Evolutionary conservation across 2,329 filamentous ascomycete genomes (phyloP).

Genomic region (Niveomyces coronatus): DNA sequence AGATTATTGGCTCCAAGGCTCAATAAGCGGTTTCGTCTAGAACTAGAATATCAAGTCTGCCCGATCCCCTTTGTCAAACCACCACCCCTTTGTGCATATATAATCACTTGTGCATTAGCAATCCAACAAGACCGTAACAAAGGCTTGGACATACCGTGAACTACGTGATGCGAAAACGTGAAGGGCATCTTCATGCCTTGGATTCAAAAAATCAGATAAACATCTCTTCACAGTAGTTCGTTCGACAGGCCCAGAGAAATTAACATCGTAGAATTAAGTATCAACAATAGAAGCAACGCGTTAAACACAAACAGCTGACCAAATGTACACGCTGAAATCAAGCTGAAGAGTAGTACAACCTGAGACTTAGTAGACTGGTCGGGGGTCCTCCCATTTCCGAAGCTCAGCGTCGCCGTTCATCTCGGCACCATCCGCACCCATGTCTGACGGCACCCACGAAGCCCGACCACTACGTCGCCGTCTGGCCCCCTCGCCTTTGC

Average conservation of each 20-base stretch:
- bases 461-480: conserved; percentile 43
- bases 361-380: conserved; percentile 32
- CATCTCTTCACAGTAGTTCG: no score
- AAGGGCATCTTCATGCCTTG: conserved; percentile 4
- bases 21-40: conserved; percentile 42
- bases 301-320: no score
- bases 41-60: conserved; percentile 26
- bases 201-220: conserved; percentile 7
- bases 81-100: conserved; percentile 44
- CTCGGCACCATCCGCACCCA: conserved; percentile 26
- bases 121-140: conserved; percentile 30
- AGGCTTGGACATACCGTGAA: not conserved
- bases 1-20: conserved; percentile 52
- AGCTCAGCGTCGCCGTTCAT: conserved; percentile 17
- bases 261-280: conserved; percentile 1
- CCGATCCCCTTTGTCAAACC: conserved; percentile 42
- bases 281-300: not conserved
- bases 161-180: not conserved
- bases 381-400: conserved; percentile 31
- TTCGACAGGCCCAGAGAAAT: no score
- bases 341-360: no score
- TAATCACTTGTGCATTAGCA: conserved; percentile 53
- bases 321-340: no score
- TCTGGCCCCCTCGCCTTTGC: conserved; percentile 32
- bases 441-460: conserved; percentile 31